Evolutionary conservation across 73 alveolate genomes (phyloP), one percentile per base, ranked within the genome.

Genomic region (Paramecium tetraurelia): DNA sequence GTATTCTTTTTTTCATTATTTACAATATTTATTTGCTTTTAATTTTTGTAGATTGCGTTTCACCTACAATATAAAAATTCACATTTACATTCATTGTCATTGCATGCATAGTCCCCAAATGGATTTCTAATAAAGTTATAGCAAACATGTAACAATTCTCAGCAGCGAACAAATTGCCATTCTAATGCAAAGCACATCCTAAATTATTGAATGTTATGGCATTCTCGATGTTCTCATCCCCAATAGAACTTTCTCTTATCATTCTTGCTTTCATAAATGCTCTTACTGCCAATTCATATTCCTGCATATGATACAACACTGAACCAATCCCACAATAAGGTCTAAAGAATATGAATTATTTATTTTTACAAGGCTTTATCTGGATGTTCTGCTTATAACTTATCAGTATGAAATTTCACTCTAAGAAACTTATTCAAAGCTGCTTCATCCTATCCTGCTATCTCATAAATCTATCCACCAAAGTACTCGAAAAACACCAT

Each of bases 281-380:
- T 80, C 90, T 21, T 7, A 48, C 57, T 44, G 76, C 70, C 2
- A 80, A 48, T 80, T 80, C 90, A 44, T 80, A 80, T 41, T 80
- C 90, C 72, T 80, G 57, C 77, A 44, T 80, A 80, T 80, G 90
- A 80, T 80, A 80, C 11, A 80, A 48, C 20, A 80, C 90, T 12
- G 76, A 44, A 40, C 90, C 90, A 20, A 80, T 31, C 16, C 90
- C 90, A 80, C 90, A 80, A 80, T 80, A 80, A 44, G 90, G 90
- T 80, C 90, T 80, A 80, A 21, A 46, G 2, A 70, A 76, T 76
- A 0, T 14, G 2, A 31, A 29, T 80, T 3, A 43, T 1, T 43
- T 80, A 22, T 22, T 72, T 80, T 12, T 80, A 80, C 90, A 80
- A 80, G 4, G 90, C 90, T 80, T 48, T 80, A 80, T 80, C 90